Evolutionary conservation across 495 filamentous ascomycete species (phyloP).

Genomic region (Astrothelium macrocarpum): DNA sequence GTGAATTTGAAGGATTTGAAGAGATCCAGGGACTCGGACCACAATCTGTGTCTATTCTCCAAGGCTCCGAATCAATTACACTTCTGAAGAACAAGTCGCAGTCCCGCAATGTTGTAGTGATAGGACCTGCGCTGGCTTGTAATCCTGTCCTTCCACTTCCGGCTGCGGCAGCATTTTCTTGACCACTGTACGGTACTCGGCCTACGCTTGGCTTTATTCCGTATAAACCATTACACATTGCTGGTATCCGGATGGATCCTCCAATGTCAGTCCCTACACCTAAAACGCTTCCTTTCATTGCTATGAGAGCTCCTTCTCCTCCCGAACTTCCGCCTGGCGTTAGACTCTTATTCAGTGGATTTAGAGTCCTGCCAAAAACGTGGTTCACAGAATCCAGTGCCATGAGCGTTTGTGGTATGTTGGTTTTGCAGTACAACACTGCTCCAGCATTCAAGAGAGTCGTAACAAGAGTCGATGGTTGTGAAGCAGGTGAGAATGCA

Average conservation of each 20-base stretch:
- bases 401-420: conserved; percentile 37
- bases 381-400: conserved; percentile 35
- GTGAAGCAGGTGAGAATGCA: conserved; percentile 24
- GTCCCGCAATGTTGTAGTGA: conserved; percentile 29
- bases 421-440: conserved; percentile 39
- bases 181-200: conserved; percentile 46
- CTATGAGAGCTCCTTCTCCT: conserved; percentile 41
- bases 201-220: conserved; percentile 47
- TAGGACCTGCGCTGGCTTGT: conserved; percentile 30
- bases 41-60: conserved; percentile 29
- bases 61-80: conserved; percentile 24
- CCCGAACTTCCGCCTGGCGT: conserved; percentile 53
- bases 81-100: conserved; percentile 31
- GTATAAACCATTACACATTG: conserved; percentile 54
- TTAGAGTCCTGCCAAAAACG: conserved; percentile 34
- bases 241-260: conserved; percentile 58
- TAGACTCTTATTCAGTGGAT: conserved; percentile 29
- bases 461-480: conserved; percentile 26
- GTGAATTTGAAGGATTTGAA: not conserved
- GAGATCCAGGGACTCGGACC: conserved; percentile 24
- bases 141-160: conserved; percentile 23
- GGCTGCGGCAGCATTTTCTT: conserved; percentile 32
- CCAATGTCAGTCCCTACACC: conserved; percentile 57
- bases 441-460: conserved; percentile 31
- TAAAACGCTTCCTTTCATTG: conserved; percentile 29